These are phyloP conservation scores for Cercospora nicotianae DNA, from an alignment of 2,329 filamentous ascomycete genomes.

Conservation along the genomic window DNA sequence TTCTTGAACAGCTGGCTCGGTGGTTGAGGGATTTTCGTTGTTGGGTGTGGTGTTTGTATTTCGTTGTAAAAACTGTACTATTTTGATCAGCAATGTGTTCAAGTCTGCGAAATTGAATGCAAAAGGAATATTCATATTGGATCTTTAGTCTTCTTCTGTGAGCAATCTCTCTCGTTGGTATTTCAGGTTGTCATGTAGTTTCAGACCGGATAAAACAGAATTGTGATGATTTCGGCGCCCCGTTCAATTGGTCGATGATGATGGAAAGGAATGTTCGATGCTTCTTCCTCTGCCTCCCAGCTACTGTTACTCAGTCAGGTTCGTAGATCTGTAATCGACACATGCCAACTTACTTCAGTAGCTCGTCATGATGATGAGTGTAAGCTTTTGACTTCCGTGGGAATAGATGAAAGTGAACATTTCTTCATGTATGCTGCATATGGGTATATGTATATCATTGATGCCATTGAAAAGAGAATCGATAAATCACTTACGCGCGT, in stretches of 20 bases:
- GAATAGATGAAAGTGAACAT: background rate
- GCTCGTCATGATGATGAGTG: background rate
- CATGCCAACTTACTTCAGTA: background rate
- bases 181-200: background rate
- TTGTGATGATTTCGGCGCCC: background rate
- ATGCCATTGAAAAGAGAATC: background rate
- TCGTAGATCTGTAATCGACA: background rate
- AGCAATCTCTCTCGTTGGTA: background rate
- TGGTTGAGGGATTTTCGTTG: background rate
- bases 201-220: background rate
- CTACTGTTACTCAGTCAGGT: background rate
- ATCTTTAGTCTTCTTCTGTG: too few relatives aligned
- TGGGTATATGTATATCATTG: conserved; percentile 1
- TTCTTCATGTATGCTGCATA: background rate
- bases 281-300: background rate
- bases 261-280: background rate
- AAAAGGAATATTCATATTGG: too few relatives aligned
- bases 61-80: background rate
- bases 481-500: background rate
- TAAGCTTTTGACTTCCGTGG: background rate
- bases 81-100: background rate
- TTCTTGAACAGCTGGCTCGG: background rate
- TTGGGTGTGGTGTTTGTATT: too few relatives aligned
- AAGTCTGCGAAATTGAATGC: background rate
- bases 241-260: background rate